Evolutionary conservation across 2,329 filamentous ascomycete species (phyloP).

Genomic region (Ambrosiella cleistominuta): DNA sequence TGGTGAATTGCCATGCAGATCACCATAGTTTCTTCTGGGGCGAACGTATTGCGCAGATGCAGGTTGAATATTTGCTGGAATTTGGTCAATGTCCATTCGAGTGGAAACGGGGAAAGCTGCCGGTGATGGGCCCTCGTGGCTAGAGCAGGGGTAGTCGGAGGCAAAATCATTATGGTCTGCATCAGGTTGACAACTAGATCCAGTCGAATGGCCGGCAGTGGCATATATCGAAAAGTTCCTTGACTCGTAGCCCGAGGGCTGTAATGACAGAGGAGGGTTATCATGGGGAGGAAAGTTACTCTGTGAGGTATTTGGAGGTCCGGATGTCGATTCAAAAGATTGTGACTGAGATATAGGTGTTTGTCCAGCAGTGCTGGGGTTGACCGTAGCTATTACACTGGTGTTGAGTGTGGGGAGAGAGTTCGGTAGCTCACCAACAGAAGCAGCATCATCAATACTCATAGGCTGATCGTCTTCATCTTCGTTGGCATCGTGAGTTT

Average conservation of each 20-base stretch:
- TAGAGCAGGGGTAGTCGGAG: neutral
- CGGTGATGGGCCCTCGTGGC: neutral
- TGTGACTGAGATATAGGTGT: slow-evolving; percentile 3
- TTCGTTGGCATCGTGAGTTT: neutral
- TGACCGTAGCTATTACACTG: neutral
- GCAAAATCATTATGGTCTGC: neutral
- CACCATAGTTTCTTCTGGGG: slow-evolving; percentile 1
- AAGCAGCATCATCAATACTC: slow-evolving; percentile 10
- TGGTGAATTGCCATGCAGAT: slow-evolving; percentile 25
- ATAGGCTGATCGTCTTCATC: slow-evolving; percentile 16
- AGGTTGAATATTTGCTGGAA: slow-evolving; percentile 1
- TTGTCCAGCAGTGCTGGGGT: neutral
- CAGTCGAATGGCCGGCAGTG: slow-evolving; percentile 1
- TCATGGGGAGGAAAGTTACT: slow-evolving; percentile 12
- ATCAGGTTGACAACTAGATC: slow-evolving; percentile 2
- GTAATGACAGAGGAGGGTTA: slow-evolving; percentile 3
- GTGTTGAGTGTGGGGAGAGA: neutral
- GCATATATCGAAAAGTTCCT: slow-evolving; percentile 2
- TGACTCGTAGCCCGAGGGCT: slow-evolving; percentile 3
- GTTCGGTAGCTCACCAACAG: slow-evolving; percentile 8
- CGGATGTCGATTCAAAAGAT: slow-evolving; percentile 5
- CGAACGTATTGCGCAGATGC: neutral
- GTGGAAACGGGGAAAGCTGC: neutral
- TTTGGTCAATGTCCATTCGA: slow-evolving; percentile 10
- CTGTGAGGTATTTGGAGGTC: slow-evolving; percentile 6